phyloP scores from a whole-genome alignment of 352 stramenopile species.

The Phytopythium mirpurense region DNA sequence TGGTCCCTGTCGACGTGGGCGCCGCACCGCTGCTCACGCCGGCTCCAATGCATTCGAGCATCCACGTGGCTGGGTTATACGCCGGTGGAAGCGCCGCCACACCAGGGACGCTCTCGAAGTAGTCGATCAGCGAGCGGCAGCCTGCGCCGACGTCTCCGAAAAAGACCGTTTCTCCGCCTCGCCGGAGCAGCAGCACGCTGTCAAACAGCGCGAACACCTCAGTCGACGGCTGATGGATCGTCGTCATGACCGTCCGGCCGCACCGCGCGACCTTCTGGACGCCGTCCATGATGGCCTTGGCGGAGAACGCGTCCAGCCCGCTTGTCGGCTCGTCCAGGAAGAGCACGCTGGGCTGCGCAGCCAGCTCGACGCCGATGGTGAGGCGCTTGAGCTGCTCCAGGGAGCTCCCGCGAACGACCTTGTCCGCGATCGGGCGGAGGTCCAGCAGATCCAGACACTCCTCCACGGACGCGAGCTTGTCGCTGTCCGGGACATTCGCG shows the following conservation, averaged over 20 bases:
- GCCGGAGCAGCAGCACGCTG: slow-evolving; percentile 70
- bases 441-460: slow-evolving; percentile 86
- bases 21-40: slow-evolving; percentile 17
- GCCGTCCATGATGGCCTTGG: slow-evolving; percentile 57
- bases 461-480: slow-evolving; percentile 35
- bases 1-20: background rate
- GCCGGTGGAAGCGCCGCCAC: slow-evolving; percentile 23
- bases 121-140: slow-evolving; percentile 30
- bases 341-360: slow-evolving; percentile 38
- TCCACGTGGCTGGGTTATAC: slow-evolving; percentile 76
- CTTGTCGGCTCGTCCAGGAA: slow-evolving; percentile 57
- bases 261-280: slow-evolving; percentile 56
- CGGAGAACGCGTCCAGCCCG: slow-evolving; percentile 66
- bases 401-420: slow-evolving; percentile 30
- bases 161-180: slow-evolving; percentile 43
- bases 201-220: slow-evolving; percentile 82
- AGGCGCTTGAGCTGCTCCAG: slow-evolving; percentile 52
- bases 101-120: slow-evolving; percentile 40
- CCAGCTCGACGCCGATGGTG: slow-evolving; percentile 40
- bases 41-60: slow-evolving; percentile 64
- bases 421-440: slow-evolving; percentile 47
- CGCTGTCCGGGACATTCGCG: slow-evolving; percentile 22
- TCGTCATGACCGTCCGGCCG: slow-evolving; percentile 71
- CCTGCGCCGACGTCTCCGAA: slow-evolving; percentile 42
- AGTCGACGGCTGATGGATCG: slow-evolving; percentile 32